Evolutionary conservation across 495 filamentous ascomycete genomes (phyloP), one percentile per base, ranked within the genome.

Genomic region (Hypoxylon fuscum): DNA sequence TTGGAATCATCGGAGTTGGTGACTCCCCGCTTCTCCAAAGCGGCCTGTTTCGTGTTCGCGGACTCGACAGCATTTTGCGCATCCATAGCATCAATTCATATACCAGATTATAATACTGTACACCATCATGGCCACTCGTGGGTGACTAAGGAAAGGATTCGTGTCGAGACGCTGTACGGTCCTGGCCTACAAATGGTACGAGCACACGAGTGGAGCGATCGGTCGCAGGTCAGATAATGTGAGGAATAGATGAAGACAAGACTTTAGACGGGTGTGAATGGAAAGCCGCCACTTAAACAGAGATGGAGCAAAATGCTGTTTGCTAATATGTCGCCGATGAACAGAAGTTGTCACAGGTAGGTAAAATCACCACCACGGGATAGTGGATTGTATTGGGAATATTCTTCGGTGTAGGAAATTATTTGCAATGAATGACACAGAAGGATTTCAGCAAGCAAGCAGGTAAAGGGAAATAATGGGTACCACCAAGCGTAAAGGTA

Each of bases 41-140:
- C 79, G 70, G 74, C 69, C 72, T 76, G 77, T 79, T 78, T 82
- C 77, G 75, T 78, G 74, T 72, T 78, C 74, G 79, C 74, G 77
- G 78, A 76, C 79, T 81, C 79, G 76, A 77, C 77, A 80, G 78
- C 79, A 82, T 82, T 82, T 75, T 81, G 79, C 79, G 79, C 79
- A 81, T 82, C 79, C 79, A 82, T 82, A 75, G 79, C 79, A 82
- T 80, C 79, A 79, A 78, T 80, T 80, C 69, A 67, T 73, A 72
- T 64, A 76, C 66, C 70, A 66, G 68, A 55, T 55, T 62, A 68
- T 46, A 66, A 76, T 74, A 77, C 74, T 76, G 70, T 80, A 70
- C 79, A 82, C 74, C 79, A 82, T 82, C 74, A 76, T 82, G 79
- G 77, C 76, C 73, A 74, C 75, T 75, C 68, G 62, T 72, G 57